Evolutionary conservation across 306 rosid species (phyloP).

Genomic region (Quercus ilex): DNA sequence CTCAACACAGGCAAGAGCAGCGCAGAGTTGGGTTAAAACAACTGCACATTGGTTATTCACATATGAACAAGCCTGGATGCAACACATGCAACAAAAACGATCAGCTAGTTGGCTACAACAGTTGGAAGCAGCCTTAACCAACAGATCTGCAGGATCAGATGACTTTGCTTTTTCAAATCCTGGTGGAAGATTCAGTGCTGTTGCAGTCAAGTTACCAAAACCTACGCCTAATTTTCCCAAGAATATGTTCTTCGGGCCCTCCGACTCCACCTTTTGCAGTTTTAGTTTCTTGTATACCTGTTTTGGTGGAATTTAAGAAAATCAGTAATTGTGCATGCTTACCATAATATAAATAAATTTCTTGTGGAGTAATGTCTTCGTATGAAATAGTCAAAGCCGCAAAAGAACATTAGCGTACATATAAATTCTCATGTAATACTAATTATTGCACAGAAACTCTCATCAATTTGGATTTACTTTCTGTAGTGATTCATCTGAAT

Average conservation of each 20-base stretch:
- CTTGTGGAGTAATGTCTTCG: background rate
- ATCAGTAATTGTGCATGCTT: background rate
- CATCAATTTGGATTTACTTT: no score
- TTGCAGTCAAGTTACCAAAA: conserved; percentile 73
- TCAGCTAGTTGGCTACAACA: conserved; percentile 42
- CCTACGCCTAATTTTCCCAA: conserved; percentile 63
- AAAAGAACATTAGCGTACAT: no score
- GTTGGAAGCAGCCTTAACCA: conserved; percentile 61
- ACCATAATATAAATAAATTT: background rate
- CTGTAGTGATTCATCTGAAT: background rate
- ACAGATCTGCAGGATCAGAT: conserved; percentile 37
- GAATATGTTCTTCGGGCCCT: conserved; percentile 34
- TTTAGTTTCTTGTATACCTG: conserved; percentile 53
- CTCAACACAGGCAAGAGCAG: conserved; percentile 82
- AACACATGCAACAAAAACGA: conserved; percentile 71
- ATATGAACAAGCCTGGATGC: conserved; percentile 45
- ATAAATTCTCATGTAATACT: no score
- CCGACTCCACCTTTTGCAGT: conserved; percentile 21
- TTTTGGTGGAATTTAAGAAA: conserved; percentile 10
- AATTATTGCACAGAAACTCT: no score
- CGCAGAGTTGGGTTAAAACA: conserved; percentile 61
- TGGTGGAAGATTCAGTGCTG: conserved; percentile 47
- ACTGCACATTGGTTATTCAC: conserved; percentile 62
- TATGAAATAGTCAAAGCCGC: background rate
- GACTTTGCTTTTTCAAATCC: conserved; percentile 60